phyloP scores from a whole-genome alignment of 2,329 filamentous ascomycete species.

The Biscogniauxia marginata region DNA sequence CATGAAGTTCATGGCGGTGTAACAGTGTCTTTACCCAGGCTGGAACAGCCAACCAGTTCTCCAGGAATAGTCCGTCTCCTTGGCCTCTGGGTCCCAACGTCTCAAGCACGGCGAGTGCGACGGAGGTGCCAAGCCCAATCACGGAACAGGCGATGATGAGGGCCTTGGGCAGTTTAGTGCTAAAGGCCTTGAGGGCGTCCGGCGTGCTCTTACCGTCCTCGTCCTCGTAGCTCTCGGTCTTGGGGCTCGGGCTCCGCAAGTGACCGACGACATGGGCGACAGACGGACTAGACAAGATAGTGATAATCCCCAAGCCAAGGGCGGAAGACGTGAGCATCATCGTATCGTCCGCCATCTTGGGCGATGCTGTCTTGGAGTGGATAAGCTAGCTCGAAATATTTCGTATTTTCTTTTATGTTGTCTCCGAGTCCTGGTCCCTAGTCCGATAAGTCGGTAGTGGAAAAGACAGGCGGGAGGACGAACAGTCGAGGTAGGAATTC shows the following conservation, averaged over 20 bases:
- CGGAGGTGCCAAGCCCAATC: conserved; percentile 53
- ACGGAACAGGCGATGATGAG: conserved; percentile 53
- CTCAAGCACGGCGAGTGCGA: conserved; percentile 55
- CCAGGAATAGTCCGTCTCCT: conserved; percentile 43
- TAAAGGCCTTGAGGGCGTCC: conserved; percentile 62
- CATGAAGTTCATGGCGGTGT: conserved; percentile 6
- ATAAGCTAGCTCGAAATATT: conserved; percentile 10
- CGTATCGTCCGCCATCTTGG: conserved; percentile 21
- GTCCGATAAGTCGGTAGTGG: background rate
- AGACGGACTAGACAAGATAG: conserved; percentile 25
- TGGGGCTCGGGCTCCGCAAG: conserved; percentile 20
- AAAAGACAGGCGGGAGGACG: background rate
- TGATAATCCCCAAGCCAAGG: conserved; percentile 26
- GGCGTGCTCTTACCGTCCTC: conserved; percentile 66
- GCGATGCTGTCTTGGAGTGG: conserved; percentile 8
- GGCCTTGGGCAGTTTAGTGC: conserved; percentile 56
- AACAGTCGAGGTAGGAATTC: background rate
- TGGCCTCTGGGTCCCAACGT: conserved; percentile 34
- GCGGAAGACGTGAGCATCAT: conserved; percentile 24
- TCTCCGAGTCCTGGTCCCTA: background rate
- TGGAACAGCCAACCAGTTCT: conserved; percentile 59
- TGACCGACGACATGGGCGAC: conserved; percentile 19
- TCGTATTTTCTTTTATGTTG: background rate
- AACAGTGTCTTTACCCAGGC: conserved; percentile 57
- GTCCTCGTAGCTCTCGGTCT: conserved; percentile 61